Evolutionary conservation across 768 basidiomycete species (phyloP).

Genomic region (Dioszegia aurantiaca): DNA sequence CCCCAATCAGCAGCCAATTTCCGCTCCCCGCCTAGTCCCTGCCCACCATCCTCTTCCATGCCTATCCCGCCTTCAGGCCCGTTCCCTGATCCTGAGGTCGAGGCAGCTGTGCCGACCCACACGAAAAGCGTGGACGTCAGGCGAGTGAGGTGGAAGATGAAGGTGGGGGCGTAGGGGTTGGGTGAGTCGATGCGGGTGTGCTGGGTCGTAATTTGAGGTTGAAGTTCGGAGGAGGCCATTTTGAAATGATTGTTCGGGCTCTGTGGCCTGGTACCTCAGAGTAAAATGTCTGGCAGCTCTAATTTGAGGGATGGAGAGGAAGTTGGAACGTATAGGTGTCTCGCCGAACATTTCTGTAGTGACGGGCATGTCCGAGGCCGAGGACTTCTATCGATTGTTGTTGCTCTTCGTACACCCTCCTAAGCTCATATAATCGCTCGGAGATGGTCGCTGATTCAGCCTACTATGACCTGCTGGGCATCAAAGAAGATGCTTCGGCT

Average conservation of each 20-base stretch:
- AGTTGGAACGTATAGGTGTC: too few relatives aligned
- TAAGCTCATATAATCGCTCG: too few relatives aligned
- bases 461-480: slow-evolving; percentile 80
- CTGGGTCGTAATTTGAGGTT: slow-evolving; percentile 20
- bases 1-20: slow-evolving; percentile 40
- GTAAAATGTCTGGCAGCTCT: too few relatives aligned
- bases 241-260: not conserved
- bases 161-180: slow-evolving; percentile 31
- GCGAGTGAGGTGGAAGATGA: slow-evolving; percentile 36
- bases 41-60: slow-evolving; percentile 2
- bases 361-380: too few relatives aligned
- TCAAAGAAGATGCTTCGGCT: slow-evolving; percentile 68
- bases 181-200: slow-evolving; percentile 32
- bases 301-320: too few relatives aligned
- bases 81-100: not conserved
- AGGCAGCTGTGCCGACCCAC: slow-evolving; percentile 34
- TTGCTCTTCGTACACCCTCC: too few relatives aligned
- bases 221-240: not conserved
- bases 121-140: slow-evolving; percentile 34
- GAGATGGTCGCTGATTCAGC: slow-evolving; percentile 53
- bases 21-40: slow-evolving; percentile 18
- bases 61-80: not conserved
- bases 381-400: too few relatives aligned
- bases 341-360: too few relatives aligned
- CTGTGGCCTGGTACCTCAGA: too few relatives aligned